phyloP scores from a whole-genome alignment of 1,284 basidiomycete species.

The Cutaneotrichosporon sp. region DNA sequence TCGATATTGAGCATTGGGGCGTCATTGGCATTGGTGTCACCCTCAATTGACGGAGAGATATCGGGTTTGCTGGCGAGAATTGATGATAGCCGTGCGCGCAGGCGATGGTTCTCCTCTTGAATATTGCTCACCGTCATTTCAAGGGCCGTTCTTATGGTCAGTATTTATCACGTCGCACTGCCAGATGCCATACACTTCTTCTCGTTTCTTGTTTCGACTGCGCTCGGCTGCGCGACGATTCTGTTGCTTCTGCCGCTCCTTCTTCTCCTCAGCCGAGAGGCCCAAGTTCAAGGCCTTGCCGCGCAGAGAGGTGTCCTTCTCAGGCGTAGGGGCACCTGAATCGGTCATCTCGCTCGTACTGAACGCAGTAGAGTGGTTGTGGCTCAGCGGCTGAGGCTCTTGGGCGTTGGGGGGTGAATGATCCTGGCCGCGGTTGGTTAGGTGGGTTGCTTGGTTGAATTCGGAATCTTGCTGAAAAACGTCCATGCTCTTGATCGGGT shows the following conservation, averaged over 20 bases:
- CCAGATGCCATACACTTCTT: conserved; percentile 34
- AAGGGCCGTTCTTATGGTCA: conserved; percentile 27
- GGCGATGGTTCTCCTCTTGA: conserved; percentile 39
- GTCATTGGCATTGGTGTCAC: neutral
- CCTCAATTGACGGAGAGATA: neutral
- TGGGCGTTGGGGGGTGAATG: neutral
- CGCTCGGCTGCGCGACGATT: conserved; percentile 44
- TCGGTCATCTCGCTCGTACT: neutral
- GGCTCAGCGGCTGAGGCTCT: too few relatives aligned
- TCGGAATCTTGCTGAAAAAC: too few relatives aligned
- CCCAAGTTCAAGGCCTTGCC: conserved; percentile 14
- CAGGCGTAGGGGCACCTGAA: neutral
- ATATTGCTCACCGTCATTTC: conserved; percentile 38
- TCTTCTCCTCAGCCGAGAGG: conserved; percentile 33
- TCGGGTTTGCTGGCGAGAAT: conserved; percentile 21
- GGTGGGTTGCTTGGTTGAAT: neutral
- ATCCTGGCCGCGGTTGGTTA: neutral
- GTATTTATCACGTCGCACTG: neutral
- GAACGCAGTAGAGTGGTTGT: too few relatives aligned
- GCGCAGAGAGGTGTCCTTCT: conserved; percentile 6
- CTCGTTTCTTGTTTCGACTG: conserved; percentile 40
- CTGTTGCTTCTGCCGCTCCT: conserved; percentile 37
- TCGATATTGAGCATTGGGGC: conserved; percentile 21
- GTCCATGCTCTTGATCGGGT: too few relatives aligned
- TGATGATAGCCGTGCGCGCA: conserved; percentile 29